These are phyloP conservation scores for Xerocomus potaroensis DNA, from an alignment of 768 basidiomycete genomes.

Conservation along the genomic window DNA sequence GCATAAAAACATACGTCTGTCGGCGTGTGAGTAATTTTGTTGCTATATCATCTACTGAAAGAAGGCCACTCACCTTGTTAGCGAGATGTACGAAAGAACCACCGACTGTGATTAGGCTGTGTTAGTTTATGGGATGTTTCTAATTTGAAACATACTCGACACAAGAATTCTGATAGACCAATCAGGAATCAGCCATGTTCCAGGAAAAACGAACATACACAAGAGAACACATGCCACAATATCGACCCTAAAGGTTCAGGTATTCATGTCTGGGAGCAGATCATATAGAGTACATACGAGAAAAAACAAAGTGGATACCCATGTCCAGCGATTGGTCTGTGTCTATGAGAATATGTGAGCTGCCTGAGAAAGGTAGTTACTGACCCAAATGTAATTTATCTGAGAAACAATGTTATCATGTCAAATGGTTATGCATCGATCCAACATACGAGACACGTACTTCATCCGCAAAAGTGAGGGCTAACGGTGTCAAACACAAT, in stretches of 20 bases:
- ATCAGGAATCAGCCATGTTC: background rate
- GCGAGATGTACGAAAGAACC: background rate
- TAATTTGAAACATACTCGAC: background rate
- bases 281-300: background rate
- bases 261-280: too few species aligned
- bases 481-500: background rate
- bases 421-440: too few species aligned
- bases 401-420: background rate
- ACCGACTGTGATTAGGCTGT: background rate
- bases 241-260: background rate
- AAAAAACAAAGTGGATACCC: constrained; percentile 1
- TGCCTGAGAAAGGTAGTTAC: background rate
- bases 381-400: constrained; percentile 6
- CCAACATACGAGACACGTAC: background rate
- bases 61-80: background rate
- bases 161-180: background rate
- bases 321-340: background rate
- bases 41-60: background rate
- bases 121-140: background rate
- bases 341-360: background rate
- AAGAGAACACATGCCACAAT: background rate
- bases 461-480: background rate
- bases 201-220: background rate
- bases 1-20: background rate
- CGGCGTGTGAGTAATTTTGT: background rate